phyloP scores from a whole-genome alignment of 768 basidiomycete species.

The Lactarius quietus region DNA sequence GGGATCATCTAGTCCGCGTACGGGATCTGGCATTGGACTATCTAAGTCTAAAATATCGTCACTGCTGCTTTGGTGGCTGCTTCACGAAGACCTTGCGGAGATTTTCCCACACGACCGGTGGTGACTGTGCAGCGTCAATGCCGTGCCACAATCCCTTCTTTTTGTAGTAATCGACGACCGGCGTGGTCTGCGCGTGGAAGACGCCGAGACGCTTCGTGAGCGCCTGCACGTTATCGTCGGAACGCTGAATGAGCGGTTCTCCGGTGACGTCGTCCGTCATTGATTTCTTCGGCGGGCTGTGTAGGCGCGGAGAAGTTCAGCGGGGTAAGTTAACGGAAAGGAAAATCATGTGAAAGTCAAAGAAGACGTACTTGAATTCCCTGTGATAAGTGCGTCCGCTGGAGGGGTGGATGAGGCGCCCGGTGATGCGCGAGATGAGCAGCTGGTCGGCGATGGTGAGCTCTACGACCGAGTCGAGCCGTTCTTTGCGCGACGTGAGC shows the following conservation, averaged over 20 bases:
- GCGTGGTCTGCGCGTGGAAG: constrained; percentile 94
- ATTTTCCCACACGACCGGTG: constrained; percentile 87
- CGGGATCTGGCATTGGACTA: background rate
- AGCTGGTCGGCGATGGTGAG: constrained; percentile 91
- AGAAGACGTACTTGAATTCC: constrained; percentile 76
- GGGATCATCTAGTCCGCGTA: constrained; percentile 1
- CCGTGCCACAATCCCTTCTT: constrained; percentile 84
- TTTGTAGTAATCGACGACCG: constrained; percentile 96
- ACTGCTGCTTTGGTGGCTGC: constrained; percentile 27
- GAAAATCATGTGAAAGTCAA: background rate
- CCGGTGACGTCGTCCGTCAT: constrained; percentile 92
- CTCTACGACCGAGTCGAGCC: constrained; percentile 89
- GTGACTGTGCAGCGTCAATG: constrained; percentile 92
- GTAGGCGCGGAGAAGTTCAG: no score
- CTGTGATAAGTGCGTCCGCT: constrained; percentile 93
- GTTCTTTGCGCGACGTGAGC: constrained; percentile 78
- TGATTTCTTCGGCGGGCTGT: constrained; percentile 95
- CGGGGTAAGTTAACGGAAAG: no score
- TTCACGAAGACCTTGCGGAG: constrained; percentile 60
- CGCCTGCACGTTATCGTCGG: constrained; percentile 97
- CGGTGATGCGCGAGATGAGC: constrained; percentile 96
- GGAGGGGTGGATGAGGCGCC: constrained; percentile 86
- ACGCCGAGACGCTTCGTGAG: constrained; percentile 81
- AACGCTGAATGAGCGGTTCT: constrained; percentile 93
- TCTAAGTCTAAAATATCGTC: constrained; percentile 3